These are phyloP conservation scores for Astragalus membranaceus DNA, from an alignment of 306 rosid species.

Conservation along the genomic window DNA sequence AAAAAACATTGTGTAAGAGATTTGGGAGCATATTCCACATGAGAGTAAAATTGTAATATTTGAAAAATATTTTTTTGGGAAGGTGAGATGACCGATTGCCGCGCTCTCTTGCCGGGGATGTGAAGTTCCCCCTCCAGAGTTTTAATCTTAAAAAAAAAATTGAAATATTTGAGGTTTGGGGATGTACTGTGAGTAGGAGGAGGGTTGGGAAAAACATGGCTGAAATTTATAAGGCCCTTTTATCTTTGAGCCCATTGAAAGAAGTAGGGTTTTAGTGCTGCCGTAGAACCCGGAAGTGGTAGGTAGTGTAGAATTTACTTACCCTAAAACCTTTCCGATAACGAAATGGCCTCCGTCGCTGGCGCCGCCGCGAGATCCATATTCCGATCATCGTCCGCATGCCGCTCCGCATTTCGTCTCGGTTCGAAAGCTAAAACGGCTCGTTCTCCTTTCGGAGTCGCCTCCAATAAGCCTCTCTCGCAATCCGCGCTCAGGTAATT, in stretches of 20 bases:
- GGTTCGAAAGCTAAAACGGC: constrained; percentile 48
- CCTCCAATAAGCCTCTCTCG: constrained; percentile 42
- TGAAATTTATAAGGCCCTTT: too few species aligned
- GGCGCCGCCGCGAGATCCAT: constrained; percentile 54
- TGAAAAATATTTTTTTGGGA: too few species aligned
- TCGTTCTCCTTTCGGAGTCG: constrained; percentile 46
- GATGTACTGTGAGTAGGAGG: too few species aligned
- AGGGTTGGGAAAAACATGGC: too few species aligned
- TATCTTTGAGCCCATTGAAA: background rate
- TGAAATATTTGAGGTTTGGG: too few species aligned
- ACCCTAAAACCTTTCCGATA: background rate
- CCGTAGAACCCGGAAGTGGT: constrained; percentile 12
- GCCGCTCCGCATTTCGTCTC: constrained; percentile 42
- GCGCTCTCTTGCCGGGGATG: too few species aligned
- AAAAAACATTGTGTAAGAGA: too few species aligned
- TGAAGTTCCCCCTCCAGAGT: too few species aligned
- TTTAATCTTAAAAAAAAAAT: too few species aligned
- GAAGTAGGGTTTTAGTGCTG: constrained; percentile 15
- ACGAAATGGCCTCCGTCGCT: constrained; percentile 57
- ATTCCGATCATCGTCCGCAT: constrained; percentile 52
- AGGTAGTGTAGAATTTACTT: background rate
- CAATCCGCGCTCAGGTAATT: constrained; percentile 49
- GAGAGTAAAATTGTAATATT: too few species aligned
- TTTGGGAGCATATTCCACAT: too few species aligned
- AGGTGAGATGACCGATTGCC: too few species aligned